These are phyloP conservation scores for Talaromyces sp. DNA, from an alignment of 2,329 filamentous ascomycete species.

Conservation along the genomic window DNA sequence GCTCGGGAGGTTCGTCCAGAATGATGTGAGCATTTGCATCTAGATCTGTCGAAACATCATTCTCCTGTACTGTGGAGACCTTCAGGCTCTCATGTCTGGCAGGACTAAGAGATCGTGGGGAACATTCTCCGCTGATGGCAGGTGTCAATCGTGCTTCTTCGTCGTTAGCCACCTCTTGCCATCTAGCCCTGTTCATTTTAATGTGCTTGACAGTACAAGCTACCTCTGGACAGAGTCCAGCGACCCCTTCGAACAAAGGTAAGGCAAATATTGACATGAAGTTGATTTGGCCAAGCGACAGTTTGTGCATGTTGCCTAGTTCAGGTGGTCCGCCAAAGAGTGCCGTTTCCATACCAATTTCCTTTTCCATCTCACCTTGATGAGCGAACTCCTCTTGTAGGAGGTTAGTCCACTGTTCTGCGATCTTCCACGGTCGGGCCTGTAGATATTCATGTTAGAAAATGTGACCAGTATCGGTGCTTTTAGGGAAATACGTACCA, in stretches of 20 bases:
- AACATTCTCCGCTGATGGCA: slow-evolving; percentile 21
- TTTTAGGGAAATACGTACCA: slow-evolving; percentile 60
- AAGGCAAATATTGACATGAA: slow-evolving; percentile 97
- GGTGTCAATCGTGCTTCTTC: slow-evolving; percentile 20
- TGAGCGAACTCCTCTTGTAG: slow-evolving; percentile 94
- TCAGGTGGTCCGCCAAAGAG: slow-evolving; percentile 74
- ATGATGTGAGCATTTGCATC: slow-evolving; percentile 3
- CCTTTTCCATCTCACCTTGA: slow-evolving; percentile 84
- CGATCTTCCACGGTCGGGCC: slow-evolving; percentile 78
- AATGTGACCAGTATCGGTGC: neutral
- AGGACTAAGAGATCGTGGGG: slow-evolving; percentile 34
- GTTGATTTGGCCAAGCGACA: slow-evolving; percentile 81
- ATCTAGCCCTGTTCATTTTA: slow-evolving; percentile 66
- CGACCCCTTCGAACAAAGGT: slow-evolving; percentile 82
- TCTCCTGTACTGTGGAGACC: slow-evolving; percentile 17
- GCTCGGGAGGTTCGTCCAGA: slow-evolving; percentile 9
- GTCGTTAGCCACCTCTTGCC: slow-evolving; percentile 43
- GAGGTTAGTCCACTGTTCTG: slow-evolving; percentile 83
- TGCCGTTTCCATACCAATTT: slow-evolving; percentile 80
- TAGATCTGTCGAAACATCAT: neutral
- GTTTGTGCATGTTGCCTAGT: slow-evolving; percentile 73
- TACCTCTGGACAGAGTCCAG: slow-evolving; percentile 80
- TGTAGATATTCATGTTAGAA: slow-evolving; percentile 33
- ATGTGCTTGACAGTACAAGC: slow-evolving; percentile 79
- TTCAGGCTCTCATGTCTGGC: slow-evolving; percentile 13